Conservation (phyloP, 2,329 filamentous ascomycete genomes). For the Penicillium capsulatum region DNA sequence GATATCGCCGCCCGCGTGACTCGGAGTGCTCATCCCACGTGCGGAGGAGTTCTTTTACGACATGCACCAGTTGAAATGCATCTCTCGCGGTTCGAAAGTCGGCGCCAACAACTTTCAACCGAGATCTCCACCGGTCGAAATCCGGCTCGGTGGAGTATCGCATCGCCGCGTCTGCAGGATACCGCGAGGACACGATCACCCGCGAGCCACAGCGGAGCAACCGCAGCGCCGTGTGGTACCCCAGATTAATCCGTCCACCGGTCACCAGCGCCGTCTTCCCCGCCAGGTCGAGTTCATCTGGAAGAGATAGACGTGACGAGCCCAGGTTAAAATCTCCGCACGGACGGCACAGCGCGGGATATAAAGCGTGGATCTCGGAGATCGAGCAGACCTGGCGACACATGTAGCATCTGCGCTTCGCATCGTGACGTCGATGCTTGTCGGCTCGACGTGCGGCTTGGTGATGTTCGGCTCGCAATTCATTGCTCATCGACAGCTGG, state of each 20-base stretch:
- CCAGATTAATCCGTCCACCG: slow-evolving; percentile 35
- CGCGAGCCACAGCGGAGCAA: slow-evolving; percentile 34
- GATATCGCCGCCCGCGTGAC: background rate
- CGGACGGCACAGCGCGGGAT: slow-evolving; percentile 27
- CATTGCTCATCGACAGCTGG: slow-evolving; percentile 8
- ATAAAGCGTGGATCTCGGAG: slow-evolving; percentile 20
- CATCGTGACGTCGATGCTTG: too few relatives aligned
- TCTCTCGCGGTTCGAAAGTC: slow-evolving; percentile 33
- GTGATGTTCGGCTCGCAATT: slow-evolving; percentile 2
- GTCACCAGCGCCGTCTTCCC: slow-evolving; percentile 34
- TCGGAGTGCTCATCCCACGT: slow-evolving; percentile 13
- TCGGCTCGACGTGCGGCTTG: background rate
- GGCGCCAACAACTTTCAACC: slow-evolving; percentile 31
- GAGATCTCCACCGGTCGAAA: slow-evolving; percentile 9
- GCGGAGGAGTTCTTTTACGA: slow-evolving; percentile 19
- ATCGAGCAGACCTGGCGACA: slow-evolving; percentile 24
- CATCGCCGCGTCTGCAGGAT: slow-evolving; percentile 33
- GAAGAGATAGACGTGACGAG: slow-evolving; percentile 27
- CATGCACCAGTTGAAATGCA: slow-evolving; percentile 28
- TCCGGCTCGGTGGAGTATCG: slow-evolving; percentile 24
- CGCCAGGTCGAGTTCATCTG: slow-evolving; percentile 23
- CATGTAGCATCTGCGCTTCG: slow-evolving; percentile 29
- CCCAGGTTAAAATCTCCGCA: slow-evolving; percentile 29
- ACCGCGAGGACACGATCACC: slow-evolving; percentile 27
- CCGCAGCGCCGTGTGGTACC: slow-evolving; percentile 32